Evolutionary conservation across 768 basidiomycete species (phyloP).

Genomic region (Leccinum subtestaceum): DNA sequence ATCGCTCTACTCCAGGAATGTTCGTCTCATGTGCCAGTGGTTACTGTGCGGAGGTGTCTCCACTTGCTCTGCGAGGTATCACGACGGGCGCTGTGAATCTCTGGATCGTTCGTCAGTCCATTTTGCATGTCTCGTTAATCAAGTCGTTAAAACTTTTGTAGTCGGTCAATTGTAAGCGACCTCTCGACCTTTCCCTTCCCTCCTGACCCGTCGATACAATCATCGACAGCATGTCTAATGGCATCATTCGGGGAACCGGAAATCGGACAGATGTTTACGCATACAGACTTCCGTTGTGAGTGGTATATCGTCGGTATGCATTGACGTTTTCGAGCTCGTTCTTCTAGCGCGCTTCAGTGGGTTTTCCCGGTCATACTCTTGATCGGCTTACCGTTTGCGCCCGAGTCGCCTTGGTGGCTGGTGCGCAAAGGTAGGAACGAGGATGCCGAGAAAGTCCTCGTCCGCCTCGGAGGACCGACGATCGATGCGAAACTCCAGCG

Average conservation of each 20-base stretch:
- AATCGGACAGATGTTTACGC: constrained; percentile 21
- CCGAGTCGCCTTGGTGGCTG: constrained; percentile 35
- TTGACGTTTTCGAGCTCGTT: neutral
- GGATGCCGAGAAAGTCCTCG: too few species aligned
- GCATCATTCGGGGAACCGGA: constrained; percentile 25
- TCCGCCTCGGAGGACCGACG: too few species aligned
- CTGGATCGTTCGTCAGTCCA: too few species aligned
- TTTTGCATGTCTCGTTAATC: too few species aligned
- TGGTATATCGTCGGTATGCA: neutral
- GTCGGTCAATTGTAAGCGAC: constrained; percentile 13
- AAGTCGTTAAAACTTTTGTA: too few species aligned
- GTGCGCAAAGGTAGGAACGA: constrained; percentile 1
- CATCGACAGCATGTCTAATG: constrained; percentile 21
- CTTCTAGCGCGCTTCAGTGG: constrained; percentile 30
- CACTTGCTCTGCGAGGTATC: too few species aligned
- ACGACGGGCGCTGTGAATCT: too few species aligned
- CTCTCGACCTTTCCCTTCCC: neutral
- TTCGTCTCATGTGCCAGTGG: constrained; percentile 23
- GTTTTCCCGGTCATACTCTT: constrained; percentile 33
- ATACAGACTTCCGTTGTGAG: constrained; percentile 29
- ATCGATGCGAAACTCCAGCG: too few species aligned
- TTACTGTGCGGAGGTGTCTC: constrained; percentile 4
- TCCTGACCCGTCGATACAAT: neutral
- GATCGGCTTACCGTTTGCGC: constrained; percentile 30
- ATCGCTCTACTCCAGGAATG: constrained; percentile 13